These are phyloP conservation scores for Oryza nivara DNA, from an alignment of 176 grass and related monocot species.

Conservation along the genomic window DNA sequence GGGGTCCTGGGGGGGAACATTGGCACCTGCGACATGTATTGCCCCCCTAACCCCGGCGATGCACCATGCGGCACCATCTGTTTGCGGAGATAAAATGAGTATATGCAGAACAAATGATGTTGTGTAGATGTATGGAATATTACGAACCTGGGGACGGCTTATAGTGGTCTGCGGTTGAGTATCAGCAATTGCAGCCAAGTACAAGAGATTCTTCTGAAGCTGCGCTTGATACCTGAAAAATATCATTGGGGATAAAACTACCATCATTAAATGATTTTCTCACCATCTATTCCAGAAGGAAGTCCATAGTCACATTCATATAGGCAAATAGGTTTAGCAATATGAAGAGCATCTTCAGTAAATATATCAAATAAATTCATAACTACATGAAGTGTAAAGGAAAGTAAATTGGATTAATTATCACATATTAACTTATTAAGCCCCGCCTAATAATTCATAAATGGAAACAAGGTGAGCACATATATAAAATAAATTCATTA, in stretches of 20 bases:
- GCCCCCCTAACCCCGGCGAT: conserved; percentile 49
- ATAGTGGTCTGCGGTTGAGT: conserved; percentile 71
- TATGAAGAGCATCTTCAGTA: background rate
- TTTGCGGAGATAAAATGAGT: conserved; percentile 35
- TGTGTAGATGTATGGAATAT: background rate
- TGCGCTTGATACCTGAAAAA: conserved; percentile 91
- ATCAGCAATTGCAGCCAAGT: conserved; percentile 93
- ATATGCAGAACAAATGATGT: background rate
- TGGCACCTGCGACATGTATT: conserved; percentile 69
- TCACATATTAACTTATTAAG: background rate
- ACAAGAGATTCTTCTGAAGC: conserved; percentile 96
- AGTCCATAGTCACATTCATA: conserved; percentile 14
- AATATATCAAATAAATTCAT: background rate
- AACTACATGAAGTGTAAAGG: background rate
- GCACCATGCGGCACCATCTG: conserved; percentile 69
- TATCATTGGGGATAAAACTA: conserved; percentile 11
- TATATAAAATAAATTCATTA: background rate
- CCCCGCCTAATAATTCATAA: background rate
- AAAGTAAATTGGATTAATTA: background rate
- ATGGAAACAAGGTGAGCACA: background rate
- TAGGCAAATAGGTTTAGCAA: background rate
- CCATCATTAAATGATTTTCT: background rate
- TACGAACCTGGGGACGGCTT: conserved; percentile 80
- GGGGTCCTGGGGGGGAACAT: conserved; percentile 74
- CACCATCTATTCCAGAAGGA: conserved; percentile 6